Evolutionary conservation across 768 basidiomycete genomes (phyloP).

Genomic region (Trametes villosa): DNA sequence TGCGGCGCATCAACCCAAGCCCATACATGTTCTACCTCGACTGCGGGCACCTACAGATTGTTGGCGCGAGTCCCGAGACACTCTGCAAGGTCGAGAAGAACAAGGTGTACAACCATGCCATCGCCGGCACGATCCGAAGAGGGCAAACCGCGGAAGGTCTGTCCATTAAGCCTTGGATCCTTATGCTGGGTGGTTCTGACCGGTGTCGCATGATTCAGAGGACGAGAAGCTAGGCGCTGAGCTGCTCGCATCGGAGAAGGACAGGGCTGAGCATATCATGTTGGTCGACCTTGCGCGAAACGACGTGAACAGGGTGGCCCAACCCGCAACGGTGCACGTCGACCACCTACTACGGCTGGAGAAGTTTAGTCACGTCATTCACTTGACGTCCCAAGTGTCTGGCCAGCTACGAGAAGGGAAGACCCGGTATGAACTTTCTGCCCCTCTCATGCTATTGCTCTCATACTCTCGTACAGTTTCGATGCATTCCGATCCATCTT

Average conservation of each 20-base stretch:
- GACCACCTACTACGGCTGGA: conserved; percentile 93
- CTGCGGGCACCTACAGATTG: conserved; percentile 89
- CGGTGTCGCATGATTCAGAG: no score
- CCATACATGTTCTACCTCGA: conserved; percentile 99
- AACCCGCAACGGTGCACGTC: conserved; percentile 93
- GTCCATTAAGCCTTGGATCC: conserved; percentile 26
- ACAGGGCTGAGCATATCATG: conserved; percentile 98
- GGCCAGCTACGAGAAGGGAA: conserved; percentile 81
- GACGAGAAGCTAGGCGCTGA: conserved; percentile 78
- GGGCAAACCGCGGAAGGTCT: conserved; percentile 86
- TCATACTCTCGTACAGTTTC: conserved; percentile 57
- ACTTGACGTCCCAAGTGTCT: conserved; percentile 94
- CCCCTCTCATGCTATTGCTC: neutral
- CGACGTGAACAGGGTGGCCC: conserved; percentile 97
- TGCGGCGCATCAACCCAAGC: conserved; percentile 94
- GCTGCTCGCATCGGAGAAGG: conserved; percentile 86
- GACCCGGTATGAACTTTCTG: conserved; percentile 61
- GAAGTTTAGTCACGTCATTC: conserved; percentile 98
- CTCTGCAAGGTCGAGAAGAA: conserved; percentile 93
- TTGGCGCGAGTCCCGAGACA: conserved; percentile 98
- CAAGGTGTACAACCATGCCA: conserved; percentile 96
- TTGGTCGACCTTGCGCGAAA: conserved; percentile 97
- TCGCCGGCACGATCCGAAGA: conserved; percentile 91
- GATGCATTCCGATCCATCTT: conserved; percentile 99
- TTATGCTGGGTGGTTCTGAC: no score